phyloP scores from a whole-genome alignment of 129 eudicot species.

The Artemisia tridentata region DNA sequence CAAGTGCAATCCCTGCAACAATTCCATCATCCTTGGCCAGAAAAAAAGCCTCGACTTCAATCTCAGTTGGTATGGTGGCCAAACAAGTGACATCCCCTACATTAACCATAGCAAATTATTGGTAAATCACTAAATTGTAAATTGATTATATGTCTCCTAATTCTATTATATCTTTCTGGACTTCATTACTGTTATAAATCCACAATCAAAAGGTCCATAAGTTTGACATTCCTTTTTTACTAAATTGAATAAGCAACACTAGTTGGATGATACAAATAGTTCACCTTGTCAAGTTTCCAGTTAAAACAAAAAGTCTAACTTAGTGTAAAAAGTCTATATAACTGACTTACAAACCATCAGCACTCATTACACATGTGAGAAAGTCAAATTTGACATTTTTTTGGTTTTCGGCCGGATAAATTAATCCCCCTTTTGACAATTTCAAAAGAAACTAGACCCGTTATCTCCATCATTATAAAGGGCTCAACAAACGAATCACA shows the following conservation, averaged over 20 bases:
- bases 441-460: constrained; percentile 34
- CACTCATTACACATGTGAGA: not conserved
- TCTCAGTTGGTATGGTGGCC: constrained; percentile 81
- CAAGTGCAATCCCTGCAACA: constrained; percentile 91
- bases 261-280: not conserved
- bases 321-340: not conserved
- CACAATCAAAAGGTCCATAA: not conserved
- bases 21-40: constrained; percentile 93
- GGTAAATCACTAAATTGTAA: constrained; percentile 1
- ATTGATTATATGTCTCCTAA: not conserved
- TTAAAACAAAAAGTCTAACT: not conserved
- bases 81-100: constrained; percentile 92
- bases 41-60: constrained; percentile 91
- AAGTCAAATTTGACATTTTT: not conserved
- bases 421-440: not conserved
- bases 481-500: constrained; percentile 48
- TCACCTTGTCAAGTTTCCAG: not conserved
- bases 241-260: not conserved
- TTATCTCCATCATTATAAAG: constrained; percentile 61
- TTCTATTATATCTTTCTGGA: not conserved
- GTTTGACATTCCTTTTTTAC: not conserved
- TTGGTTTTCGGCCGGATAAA: not conserved
- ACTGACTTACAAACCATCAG: constrained; percentile 5
- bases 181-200: too few relatives aligned
- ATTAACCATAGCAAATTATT: constrained; percentile 8